Conservation (phyloP, 495 filamentous ascomycete genomes). For the Staphylotrichum tortipilum region DNA sequence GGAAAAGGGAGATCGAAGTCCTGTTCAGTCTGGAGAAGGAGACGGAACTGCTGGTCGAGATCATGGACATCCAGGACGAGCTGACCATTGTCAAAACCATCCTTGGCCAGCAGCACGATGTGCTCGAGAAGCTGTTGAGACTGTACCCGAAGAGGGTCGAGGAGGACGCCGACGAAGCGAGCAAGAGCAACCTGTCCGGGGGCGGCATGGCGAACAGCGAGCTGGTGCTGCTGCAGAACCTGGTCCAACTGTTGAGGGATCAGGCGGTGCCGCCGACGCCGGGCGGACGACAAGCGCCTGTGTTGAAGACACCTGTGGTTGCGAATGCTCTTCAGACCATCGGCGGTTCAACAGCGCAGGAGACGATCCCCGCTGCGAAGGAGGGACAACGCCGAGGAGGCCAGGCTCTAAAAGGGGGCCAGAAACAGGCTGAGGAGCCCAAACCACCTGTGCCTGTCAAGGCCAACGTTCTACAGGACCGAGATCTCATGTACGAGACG, state of each 20-base stretch:
- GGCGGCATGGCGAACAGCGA: slow-evolving; percentile 5
- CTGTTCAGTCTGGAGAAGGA: slow-evolving; percentile 14
- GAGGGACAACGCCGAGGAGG: not conserved
- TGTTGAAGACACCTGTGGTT: no score
- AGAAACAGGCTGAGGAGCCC: slow-evolving; percentile 1
- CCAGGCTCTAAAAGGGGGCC: not conserved
- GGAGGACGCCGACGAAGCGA: not conserved
- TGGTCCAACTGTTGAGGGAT: slow-evolving; percentile 11
- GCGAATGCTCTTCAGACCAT: no score
- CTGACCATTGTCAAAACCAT: slow-evolving; percentile 15
- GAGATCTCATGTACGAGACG: slow-evolving; percentile 13
- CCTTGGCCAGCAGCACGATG: slow-evolving; percentile 7
- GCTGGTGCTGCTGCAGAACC: slow-evolving; percentile 7
- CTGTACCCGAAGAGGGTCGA: slow-evolving; percentile 12
- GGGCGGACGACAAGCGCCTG: no score
- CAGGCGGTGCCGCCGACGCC: not conserved
- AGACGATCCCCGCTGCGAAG: no score
- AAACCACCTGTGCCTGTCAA: not conserved
- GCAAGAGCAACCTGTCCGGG: not conserved
- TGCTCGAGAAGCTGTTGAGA: slow-evolving; percentile 7
- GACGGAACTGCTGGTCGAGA: slow-evolving; percentile 13
- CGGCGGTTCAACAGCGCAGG: no score
- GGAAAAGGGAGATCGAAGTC: slow-evolving; percentile 10
- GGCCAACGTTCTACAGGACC: slow-evolving; percentile 6
- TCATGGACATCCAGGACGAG: slow-evolving; percentile 18